A percentile compares a stretch with the other conserved stretches of the same genome.
Evolutionary conservation across 2,329 filamentous ascomycete genomes (phyloP).

Genomic region (Cyclaneusma minus): DNA sequence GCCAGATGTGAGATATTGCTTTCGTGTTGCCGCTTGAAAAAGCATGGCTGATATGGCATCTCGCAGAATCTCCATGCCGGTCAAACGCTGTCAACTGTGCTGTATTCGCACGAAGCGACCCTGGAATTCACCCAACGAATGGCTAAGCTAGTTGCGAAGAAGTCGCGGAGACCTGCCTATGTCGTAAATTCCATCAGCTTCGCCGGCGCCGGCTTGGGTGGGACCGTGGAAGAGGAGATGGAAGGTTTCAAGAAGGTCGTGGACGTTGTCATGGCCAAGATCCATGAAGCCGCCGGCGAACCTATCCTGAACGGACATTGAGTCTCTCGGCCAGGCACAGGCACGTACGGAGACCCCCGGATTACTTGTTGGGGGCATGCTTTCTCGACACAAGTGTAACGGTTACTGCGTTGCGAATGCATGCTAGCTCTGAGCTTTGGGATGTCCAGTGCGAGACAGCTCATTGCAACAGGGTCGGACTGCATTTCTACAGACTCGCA

Average conservation of each 20-base stretch:
- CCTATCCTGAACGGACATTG: too few relatives aligned
- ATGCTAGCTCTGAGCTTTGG: too few relatives aligned
- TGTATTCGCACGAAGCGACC: slow-evolving; percentile 62
- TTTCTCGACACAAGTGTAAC: too few relatives aligned
- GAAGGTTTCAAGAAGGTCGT: slow-evolving; percentile 67
- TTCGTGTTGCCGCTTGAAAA: slow-evolving; percentile 2
- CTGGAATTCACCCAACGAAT: slow-evolving; percentile 78
- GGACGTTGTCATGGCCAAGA: slow-evolving; percentile 45
- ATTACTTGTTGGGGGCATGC: too few relatives aligned
- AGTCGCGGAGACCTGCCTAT: slow-evolving; percentile 62
- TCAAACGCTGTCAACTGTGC: slow-evolving; percentile 59
- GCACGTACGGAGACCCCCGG: too few relatives aligned
- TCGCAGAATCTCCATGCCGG: slow-evolving; percentile 22
- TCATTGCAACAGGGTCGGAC: too few relatives aligned
- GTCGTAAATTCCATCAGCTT: slow-evolving; percentile 80
- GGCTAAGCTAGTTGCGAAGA: slow-evolving; percentile 68
- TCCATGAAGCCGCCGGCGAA: slow-evolving; percentile 23
- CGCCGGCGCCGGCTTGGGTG: slow-evolving; percentile 55
- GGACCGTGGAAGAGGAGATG: slow-evolving; percentile 86
- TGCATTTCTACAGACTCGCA: too few relatives aligned
- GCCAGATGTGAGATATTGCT: slow-evolving; percentile 51
- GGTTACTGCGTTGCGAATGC: too few relatives aligned
- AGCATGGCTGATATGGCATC: neutral
- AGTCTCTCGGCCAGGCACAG: too few relatives aligned
- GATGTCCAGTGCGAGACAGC: too few relatives aligned